Conservation (phyloP, 371 early-diverging fungal genomes). For the Actinomucor elegans region DNA sequence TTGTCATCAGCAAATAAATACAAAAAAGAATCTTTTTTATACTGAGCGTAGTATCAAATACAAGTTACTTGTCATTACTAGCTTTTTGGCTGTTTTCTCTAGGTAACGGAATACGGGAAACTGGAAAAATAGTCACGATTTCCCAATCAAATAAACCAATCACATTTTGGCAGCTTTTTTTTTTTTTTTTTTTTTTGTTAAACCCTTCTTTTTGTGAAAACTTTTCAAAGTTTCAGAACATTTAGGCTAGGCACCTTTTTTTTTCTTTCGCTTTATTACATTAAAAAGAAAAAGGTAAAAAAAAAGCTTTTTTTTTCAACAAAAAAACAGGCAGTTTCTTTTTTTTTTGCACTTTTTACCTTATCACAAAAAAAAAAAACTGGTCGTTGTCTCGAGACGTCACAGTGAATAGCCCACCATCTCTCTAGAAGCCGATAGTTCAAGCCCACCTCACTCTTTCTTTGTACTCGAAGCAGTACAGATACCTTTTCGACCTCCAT, state of each 20-base stretch:
- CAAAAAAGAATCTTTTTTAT: no score
- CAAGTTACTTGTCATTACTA: no score
- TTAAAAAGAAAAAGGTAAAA: no score
- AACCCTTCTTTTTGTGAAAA: not conserved
- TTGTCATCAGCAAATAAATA: no score
- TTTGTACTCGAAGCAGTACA: conserved; percentile 26
- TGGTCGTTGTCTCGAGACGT: conserved; percentile 12
- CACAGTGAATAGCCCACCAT: conserved; percentile 26
- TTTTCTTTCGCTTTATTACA: no score
- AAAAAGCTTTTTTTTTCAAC: not conserved
- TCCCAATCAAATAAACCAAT: no score
- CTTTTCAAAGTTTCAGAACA: not conserved
- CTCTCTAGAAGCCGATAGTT: conserved; percentile 26
- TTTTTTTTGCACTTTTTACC: conserved; percentile 1
- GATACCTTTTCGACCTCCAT: conserved; percentile 27
- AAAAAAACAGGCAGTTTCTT: not conserved
- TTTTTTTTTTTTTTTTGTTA: not conserved
- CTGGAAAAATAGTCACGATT: no score
- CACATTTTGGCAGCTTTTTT: no score
- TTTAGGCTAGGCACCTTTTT: not conserved
- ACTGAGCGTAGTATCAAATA: no score
- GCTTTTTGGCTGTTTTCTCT: no score
- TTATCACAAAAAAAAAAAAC: conserved; percentile 8
- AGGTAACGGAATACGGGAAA: no score
- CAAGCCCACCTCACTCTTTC: conserved; percentile 2